Percentiles rank a stretch among this genome's conserved stretches.
Evolutionary conservation across 805 yeast species (phyloP).

Genomic region (Candida alai): DNA sequence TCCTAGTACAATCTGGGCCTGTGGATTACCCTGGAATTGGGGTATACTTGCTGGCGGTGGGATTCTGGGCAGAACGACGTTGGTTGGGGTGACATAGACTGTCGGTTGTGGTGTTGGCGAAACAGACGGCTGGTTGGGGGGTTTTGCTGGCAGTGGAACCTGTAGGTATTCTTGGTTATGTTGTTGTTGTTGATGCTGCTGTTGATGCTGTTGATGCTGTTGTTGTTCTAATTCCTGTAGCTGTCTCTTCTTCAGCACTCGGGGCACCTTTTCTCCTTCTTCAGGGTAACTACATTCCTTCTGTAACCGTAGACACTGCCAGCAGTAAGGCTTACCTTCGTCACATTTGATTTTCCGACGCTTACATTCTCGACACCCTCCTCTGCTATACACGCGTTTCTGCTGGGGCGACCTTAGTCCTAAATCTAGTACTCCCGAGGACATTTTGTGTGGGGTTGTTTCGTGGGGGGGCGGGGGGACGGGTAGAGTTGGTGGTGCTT

Average conservation of each 20-base stretch:
- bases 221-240: constrained; percentile 5
- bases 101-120: too few relatives aligned
- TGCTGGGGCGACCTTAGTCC: constrained; percentile 4
- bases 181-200: constrained; percentile 5
- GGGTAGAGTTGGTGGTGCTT: too few relatives aligned
- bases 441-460: constrained; percentile 1
- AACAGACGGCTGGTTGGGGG: too few relatives aligned
- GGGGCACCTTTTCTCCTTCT: constrained; percentile 32
- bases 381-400: constrained; percentile 25
- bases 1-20: too few relatives aligned
- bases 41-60: too few relatives aligned
- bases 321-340: constrained; percentile 36
- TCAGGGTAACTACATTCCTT: constrained; percentile 34
- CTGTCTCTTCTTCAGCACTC: constrained; percentile 20
- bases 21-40: too few relatives aligned
- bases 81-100: too few relatives aligned
- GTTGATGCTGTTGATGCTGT: neutral
- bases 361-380: constrained; percentile 41
- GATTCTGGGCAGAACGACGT: too few relatives aligned
- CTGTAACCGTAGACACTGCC: constrained; percentile 34
- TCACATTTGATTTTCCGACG: constrained; percentile 42
- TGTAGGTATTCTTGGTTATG: constrained; percentile 5
- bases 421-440: constrained; percentile 6
- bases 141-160: neutral
- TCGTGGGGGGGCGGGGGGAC: too few relatives aligned